phyloP scores from a whole-genome alignment of 495 filamentous ascomycete species.

The Monascus purpureus region DNA sequence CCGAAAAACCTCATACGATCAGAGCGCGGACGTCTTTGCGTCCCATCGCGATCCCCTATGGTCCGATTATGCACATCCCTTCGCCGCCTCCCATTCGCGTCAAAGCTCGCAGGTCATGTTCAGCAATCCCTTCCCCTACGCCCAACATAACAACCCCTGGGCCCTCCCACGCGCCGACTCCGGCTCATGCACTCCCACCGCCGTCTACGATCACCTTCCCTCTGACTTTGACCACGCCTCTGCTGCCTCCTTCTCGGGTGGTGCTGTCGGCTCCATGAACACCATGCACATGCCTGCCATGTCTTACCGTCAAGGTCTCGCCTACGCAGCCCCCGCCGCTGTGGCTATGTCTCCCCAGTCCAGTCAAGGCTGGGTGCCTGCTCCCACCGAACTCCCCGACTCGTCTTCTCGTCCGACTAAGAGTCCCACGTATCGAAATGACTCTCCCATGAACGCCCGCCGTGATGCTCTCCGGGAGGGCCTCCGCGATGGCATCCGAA shows the following conservation, averaged over 20 bases:
- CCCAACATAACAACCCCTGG: constrained; percentile 36
- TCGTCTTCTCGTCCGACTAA: constrained; percentile 53
- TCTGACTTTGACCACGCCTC: constrained; percentile 45
- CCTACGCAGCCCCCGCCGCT: constrained; percentile 26
- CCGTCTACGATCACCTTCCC: constrained; percentile 50
- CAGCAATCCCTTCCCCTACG: constrained; percentile 25
- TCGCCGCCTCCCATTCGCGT: constrained; percentile 21
- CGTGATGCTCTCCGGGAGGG: constrained; percentile 93
- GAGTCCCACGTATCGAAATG: constrained; percentile 63
- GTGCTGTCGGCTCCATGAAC: constrained; percentile 35
- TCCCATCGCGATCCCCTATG: constrained; percentile 65
- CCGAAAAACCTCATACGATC: constrained; percentile 60
- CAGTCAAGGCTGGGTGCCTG: constrained; percentile 48
- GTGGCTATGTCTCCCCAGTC: constrained; percentile 48
- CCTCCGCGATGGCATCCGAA: constrained; percentile 85
- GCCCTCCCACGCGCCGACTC: constrained; percentile 26
- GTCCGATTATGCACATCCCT: constrained; percentile 52
- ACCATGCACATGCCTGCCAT: constrained; percentile 32
- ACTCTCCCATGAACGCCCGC: constrained; percentile 58
- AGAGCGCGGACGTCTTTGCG: constrained; percentile 51
- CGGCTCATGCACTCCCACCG: constrained; percentile 47
- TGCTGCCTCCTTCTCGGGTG: constrained; percentile 38
- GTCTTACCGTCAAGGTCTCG: constrained; percentile 26
- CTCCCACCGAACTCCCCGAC: constrained; percentile 42
- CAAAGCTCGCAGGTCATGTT: constrained; percentile 21